A percentile compares a stretch with the other conserved stretches of the same genome.
phyloP scores from a whole-genome alignment of 2,329 filamentous ascomycete genomes.

The Fusarium sororula region DNA sequence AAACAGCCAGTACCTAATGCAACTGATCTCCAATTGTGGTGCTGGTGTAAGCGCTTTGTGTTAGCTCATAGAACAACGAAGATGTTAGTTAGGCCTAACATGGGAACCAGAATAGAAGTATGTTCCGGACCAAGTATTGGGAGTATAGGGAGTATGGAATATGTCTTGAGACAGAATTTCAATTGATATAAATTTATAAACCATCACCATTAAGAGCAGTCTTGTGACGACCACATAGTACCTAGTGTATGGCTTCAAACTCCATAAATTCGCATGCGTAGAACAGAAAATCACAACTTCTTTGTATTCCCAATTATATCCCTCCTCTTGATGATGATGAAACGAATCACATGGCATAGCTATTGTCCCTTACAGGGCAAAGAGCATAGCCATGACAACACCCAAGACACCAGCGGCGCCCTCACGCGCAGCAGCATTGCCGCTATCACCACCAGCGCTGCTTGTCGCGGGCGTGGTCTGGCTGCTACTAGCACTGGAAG shows the following conservation, averaged over 20 bases:
- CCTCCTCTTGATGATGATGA: background rate
- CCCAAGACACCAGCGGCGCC: slow-evolving; percentile 38
- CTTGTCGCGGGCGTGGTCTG: background rate
- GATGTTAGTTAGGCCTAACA: too few relatives aligned
- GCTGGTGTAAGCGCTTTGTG: too few relatives aligned
- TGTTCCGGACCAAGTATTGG: background rate
- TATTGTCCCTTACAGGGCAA: slow-evolving; percentile 39
- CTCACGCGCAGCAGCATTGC: slow-evolving; percentile 22
- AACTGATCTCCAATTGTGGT: too few relatives aligned
- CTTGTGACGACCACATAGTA: slow-evolving; percentile 13
- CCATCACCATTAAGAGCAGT: background rate
- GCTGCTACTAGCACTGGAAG: slow-evolving; percentile 11
- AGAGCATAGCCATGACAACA: slow-evolving; percentile 41
- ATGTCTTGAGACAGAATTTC: background rate
- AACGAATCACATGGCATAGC: background rate
- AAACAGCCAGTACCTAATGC: too few relatives aligned
- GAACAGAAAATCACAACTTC: slow-evolving; percentile 4
- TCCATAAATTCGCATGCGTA: slow-evolving; percentile 14
- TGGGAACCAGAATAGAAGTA: background rate
- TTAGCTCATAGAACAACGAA: too few relatives aligned
- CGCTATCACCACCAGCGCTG: background rate
- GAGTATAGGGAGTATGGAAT: background rate
- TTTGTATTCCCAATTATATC: background rate
- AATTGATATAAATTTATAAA: background rate
- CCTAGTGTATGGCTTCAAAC: slow-evolving; percentile 16